Base-by-base conservation (phyloP, 1,284 basidiomycete genomes). In the Boletus holoroseus region DNA sequence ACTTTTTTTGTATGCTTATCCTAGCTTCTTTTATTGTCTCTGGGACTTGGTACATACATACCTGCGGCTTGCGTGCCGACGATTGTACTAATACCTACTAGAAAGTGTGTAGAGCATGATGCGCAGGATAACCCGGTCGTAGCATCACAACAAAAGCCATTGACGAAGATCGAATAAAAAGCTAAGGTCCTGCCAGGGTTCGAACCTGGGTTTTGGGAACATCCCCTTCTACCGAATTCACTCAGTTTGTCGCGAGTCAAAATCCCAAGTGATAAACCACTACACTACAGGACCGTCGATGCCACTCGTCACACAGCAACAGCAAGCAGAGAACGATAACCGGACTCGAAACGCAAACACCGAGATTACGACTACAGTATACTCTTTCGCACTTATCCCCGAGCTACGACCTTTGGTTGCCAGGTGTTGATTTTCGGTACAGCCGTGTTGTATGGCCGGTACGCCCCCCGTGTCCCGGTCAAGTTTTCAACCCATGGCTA, bases 401-500 rank as follows among this genome's bases (percentile, higher is more conserved):
- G 79, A 24, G 77, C 55, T 41, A 75, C 68, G 35, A 83, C 75
- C 69, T 84, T 86, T 27, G 92, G 89, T 56, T 91, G 77, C 94
- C 94, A 97, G 12, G 84, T 77, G 35, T 77, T 74, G 55, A 91
- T 75, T 73, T 95, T 95, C 16, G 90, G 88, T 41, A 76, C 78
- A 30, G 76, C 84, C 3, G 94, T 96, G 62, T 91, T 91, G 71
- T 96, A 97, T 0, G 89, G 73, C 61, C 82, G 85, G 76, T 86
- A 96, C 11, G 88, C 89, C 51, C 88, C 93, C 47, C 91, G 76
- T 8, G 93, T 95, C 16, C 94, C 94, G 16, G 93, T 96, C 62
- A 96, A 64, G 68, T 91, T 94, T 75, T 95, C 92, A 1, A 78
- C 66, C 76, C 83, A 90, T 0, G 83, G 82, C 91, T 62, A 24